A percentile compares a stretch with the other conserved stretches of the same genome.
These are phyloP conservation scores for Immersiporthe knoxdaviesiana DNA, from an alignment of 2,329 filamentous ascomycete species.

Conservation along the genomic window DNA sequence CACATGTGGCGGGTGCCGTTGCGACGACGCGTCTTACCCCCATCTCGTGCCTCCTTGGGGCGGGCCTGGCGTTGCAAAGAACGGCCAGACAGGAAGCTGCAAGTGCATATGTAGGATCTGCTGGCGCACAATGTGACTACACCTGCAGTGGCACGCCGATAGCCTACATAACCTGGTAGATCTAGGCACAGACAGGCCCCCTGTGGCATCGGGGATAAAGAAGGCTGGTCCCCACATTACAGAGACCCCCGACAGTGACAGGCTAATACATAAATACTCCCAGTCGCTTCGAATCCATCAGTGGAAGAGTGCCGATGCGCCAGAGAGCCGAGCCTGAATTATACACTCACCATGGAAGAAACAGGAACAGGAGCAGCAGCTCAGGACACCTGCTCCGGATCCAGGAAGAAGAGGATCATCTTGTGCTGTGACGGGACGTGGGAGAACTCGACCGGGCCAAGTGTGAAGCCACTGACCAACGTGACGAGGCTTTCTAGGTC, in stretches of 20 bases:
- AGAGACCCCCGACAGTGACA: neutral
- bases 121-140: neutral
- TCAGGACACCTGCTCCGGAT: neutral
- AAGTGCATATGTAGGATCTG: neutral
- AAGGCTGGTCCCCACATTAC: neutral
- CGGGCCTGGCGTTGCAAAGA: neutral
- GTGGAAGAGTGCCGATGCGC: neutral
- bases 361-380: neutral
- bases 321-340: neutral
- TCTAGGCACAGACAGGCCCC: neutral
- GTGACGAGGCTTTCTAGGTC: slow-evolving; percentile 37
- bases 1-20: neutral
- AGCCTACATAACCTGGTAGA: neutral
- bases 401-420: slow-evolving; percentile 37
- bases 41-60: neutral
- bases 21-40: neutral
- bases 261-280: neutral
- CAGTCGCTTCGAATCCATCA: neutral
- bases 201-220: neutral
- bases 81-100: slow-evolving; percentile 12
- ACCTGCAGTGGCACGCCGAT: neutral
- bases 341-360: slow-evolving; percentile 14
- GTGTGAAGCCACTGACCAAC: slow-evolving; percentile 36
- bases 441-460: slow-evolving; percentile 37
- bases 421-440: slow-evolving; percentile 42